These are phyloP conservation scores for Mycosphaerella sp. DNA, from an alignment of 2,329 filamentous ascomycete genomes.

Conservation along the genomic window DNA sequence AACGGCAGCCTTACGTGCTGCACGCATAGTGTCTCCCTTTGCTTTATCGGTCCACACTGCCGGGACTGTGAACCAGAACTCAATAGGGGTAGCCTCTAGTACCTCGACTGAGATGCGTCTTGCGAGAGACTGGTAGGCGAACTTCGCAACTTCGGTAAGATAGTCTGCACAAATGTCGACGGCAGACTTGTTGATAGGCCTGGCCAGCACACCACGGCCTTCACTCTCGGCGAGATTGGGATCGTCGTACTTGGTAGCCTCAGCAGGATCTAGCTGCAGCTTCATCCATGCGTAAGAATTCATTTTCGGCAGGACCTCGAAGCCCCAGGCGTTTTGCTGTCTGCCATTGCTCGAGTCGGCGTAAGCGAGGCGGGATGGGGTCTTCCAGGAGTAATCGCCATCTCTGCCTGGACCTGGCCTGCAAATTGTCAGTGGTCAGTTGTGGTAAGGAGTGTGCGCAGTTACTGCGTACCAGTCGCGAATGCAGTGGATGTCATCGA, in stretches of 20 bases:
- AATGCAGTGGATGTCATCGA: conserved; percentile 11
- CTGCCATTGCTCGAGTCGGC: not conserved
- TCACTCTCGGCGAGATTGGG: conserved; percentile 7
- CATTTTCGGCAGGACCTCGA: conserved; percentile 5
- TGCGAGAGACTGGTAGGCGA: not conserved
- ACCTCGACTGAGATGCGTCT: not conserved
- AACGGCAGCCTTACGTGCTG: conserved; percentile 69
- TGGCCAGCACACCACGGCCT: conserved; percentile 4
- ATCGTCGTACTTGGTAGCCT: conserved; percentile 11
- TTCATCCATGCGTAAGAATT: conserved; percentile 16
- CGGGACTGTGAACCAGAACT: conserved; percentile 71
- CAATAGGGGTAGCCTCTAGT: conserved; percentile 55
- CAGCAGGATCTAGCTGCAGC: conserved; percentile 5
- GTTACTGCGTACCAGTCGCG: conserved; percentile 10
- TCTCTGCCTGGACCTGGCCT: conserved; percentile 4
- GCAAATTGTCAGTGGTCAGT: not conserved
- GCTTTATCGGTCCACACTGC: conserved; percentile 75
- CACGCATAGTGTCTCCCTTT: conserved; percentile 69
- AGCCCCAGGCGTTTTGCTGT: conserved; percentile 7
- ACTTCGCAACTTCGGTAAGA: conserved; percentile 1
- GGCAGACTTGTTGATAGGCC: conserved; percentile 5
- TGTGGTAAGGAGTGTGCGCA: not conserved
- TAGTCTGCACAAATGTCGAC: conserved; percentile 14
- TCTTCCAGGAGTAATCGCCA: conserved; percentile 13
- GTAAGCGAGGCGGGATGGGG: conserved; percentile 13